Percentiles rank a stretch among this genome's conserved stretches.
Conservation (phyloP, 306 rosid species). For the Senna siamea region DNA sequence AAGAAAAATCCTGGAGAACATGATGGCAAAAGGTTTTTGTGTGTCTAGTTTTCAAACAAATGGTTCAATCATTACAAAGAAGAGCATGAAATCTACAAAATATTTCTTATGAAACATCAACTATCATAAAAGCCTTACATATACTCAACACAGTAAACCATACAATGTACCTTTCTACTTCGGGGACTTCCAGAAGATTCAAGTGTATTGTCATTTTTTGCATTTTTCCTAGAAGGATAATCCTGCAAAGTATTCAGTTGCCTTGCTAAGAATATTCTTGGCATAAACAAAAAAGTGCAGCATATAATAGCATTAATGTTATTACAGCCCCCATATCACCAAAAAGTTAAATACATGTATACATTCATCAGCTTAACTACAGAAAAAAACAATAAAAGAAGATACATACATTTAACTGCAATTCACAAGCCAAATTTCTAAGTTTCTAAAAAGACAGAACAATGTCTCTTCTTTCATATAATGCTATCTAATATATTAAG, state of each 20-base stretch:
- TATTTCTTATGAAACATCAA: neutral
- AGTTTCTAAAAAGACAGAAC: too few relatives aligned
- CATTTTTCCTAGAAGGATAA: conserved; percentile 37
- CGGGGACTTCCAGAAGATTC: conserved; percentile 40
- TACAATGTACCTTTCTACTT: conserved; percentile 35
- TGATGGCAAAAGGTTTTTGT: neutral
- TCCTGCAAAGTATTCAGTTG: conserved; percentile 39
- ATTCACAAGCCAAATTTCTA: neutral
- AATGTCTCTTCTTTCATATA: neutral
- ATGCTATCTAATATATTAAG: conserved; percentile 17
- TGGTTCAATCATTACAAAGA: neutral
- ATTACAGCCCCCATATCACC: neutral
- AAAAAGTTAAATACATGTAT: neutral
- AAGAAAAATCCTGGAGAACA: neutral
- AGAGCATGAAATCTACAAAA: neutral
- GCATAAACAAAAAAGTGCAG: neutral
- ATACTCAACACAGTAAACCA: neutral
- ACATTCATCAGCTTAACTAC: neutral
- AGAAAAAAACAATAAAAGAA: neutral
- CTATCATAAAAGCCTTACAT: neutral
- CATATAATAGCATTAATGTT: neutral
- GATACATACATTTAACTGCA: conserved; percentile 12
- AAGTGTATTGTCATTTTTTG: conserved; percentile 30
- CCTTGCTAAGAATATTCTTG: neutral
- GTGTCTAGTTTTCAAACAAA: neutral